Percentiles rank a stretch among this genome's conserved stretches.
Conservation (phyloP, 805 yeast species). For the Zygoascus tannicola region DNA sequence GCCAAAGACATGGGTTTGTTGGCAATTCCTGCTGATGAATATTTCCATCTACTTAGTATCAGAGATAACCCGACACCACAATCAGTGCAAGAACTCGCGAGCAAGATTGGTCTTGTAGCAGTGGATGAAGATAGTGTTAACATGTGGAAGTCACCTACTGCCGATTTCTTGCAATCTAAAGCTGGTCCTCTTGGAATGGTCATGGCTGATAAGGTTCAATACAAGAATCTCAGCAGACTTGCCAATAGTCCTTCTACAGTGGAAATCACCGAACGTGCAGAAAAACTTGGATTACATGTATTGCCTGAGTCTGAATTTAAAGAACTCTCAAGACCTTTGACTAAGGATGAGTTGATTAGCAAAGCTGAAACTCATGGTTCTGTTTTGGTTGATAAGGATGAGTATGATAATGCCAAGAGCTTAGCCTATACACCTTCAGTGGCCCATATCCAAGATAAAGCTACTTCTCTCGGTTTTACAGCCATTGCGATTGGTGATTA, state of each 20-base stretch:
- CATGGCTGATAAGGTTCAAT: slow-evolving; percentile 27
- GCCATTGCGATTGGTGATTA: slow-evolving; percentile 20
- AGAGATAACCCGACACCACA: slow-evolving; percentile 12
- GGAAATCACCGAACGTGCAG: slow-evolving; percentile 16
- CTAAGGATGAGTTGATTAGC: slow-evolving; percentile 18
- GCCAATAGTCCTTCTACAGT: slow-evolving; percentile 17
- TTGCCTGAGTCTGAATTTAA: slow-evolving; percentile 20
- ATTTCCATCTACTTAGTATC: slow-evolving; percentile 8
- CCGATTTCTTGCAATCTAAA: slow-evolving; percentile 15
- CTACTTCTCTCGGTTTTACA: slow-evolving; percentile 13
- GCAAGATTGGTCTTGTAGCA: slow-evolving; percentile 17
- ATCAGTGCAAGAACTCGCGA: slow-evolving; percentile 6
- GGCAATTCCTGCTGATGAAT: slow-evolving; percentile 17
- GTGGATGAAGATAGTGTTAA: slow-evolving; percentile 16
- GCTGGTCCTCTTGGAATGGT: slow-evolving; percentile 26
- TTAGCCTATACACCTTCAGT: slow-evolving; percentile 23
- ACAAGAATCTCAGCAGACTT: slow-evolving; percentile 16
- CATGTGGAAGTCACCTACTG: slow-evolving; percentile 8
- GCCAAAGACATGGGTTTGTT: slow-evolving; percentile 22
- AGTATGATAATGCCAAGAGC: slow-evolving; percentile 13
- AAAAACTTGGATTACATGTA: slow-evolving; percentile 16
- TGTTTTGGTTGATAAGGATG: slow-evolving; percentile 17
- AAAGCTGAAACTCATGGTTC: slow-evolving; percentile 18
- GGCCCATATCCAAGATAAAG: slow-evolving; percentile 22
- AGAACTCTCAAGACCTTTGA: slow-evolving; percentile 12